These are phyloP conservation scores for Colletotrichum destructivum DNA, from an alignment of 2,329 filamentous ascomycete genomes.

Conservation along the genomic window DNA sequence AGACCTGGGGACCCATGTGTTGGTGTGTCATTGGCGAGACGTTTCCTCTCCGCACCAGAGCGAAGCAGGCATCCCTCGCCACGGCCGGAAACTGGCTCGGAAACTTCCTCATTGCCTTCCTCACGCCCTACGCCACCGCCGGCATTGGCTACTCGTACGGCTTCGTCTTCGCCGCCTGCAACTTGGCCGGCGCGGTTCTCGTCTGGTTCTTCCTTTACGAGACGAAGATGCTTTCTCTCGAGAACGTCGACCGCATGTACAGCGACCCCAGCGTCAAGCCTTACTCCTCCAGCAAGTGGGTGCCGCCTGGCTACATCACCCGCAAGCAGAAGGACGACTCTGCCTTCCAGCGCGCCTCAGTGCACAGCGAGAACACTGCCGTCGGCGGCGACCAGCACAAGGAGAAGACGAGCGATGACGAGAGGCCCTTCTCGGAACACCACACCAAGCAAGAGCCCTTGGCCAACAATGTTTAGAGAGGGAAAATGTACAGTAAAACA, in stretches of 20 bases:
- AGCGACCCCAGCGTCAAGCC: constrained; percentile 70
- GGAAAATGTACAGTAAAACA: not conserved
- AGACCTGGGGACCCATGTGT: constrained; percentile 78
- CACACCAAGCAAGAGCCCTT: constrained; percentile 18
- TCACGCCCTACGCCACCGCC: constrained; percentile 76
- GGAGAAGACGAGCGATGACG: constrained; percentile 34
- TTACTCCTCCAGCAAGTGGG: constrained; percentile 72
- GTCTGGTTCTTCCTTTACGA: constrained; percentile 82
- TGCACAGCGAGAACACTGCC: constrained; percentile 18
- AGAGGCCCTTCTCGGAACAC: constrained; percentile 32
- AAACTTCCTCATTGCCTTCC: constrained; percentile 78
- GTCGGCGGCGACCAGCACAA: constrained; percentile 18
- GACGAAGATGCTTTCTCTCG: constrained; percentile 75
- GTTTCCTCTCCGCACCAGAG: constrained; percentile 71
- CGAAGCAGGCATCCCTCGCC: constrained; percentile 68
- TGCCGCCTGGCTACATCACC: constrained; percentile 60
- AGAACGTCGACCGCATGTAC: constrained; percentile 82
- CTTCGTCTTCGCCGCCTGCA: constrained; percentile 76
- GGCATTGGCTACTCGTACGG: constrained; percentile 76
- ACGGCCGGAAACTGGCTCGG: constrained; percentile 72
- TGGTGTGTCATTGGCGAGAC: constrained; percentile 80
- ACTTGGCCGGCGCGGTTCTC: constrained; percentile 69
- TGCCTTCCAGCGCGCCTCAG: constrained; percentile 22
- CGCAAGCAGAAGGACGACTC: constrained; percentile 54
- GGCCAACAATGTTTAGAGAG: constrained; percentile 15